These are phyloP conservation scores for Dendrocalamus latiflorus DNA, from an alignment of 202 grass and related monocot genomes.

Conservation along the genomic window DNA sequence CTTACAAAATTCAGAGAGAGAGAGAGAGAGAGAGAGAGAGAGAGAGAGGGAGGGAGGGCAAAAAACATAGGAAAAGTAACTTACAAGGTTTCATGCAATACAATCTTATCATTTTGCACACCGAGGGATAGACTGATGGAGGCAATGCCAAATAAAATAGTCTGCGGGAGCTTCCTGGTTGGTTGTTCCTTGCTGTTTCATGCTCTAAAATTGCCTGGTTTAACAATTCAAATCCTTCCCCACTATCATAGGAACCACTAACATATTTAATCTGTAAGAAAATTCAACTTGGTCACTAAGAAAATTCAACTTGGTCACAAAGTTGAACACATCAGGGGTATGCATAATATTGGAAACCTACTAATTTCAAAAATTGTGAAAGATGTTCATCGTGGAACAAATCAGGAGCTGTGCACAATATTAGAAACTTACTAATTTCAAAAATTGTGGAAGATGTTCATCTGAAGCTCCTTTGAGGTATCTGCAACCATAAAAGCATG, in stretches of 20 bases:
- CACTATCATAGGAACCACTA: constrained; percentile 75
- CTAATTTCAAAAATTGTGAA: constrained; percentile 70
- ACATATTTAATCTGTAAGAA: constrained; percentile 91
- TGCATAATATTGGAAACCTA: constrained; percentile 30
- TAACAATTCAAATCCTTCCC: constrained; percentile 70
- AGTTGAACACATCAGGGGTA: neutral
- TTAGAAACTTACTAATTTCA: constrained; percentile 59
- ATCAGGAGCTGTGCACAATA: constrained; percentile 7
- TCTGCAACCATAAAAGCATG: constrained; percentile 33
- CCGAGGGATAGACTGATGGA: constrained; percentile 91
- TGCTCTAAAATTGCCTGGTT: constrained; percentile 74
- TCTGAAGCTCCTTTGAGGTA: constrained; percentile 73
- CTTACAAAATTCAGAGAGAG: neutral
- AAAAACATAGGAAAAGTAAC: neutral
- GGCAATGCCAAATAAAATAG: constrained; percentile 97
- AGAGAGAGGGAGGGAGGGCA: neutral
- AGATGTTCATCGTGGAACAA: constrained; percentile 38
- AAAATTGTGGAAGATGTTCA: constrained; percentile 66
- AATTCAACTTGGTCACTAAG: constrained; percentile 19
- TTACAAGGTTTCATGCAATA: constrained; percentile 93
- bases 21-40: no score
- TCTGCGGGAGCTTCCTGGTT: constrained; percentile 60
- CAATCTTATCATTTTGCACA: constrained; percentile 86
- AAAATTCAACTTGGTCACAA: constrained; percentile 27
- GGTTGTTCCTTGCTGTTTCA: constrained; percentile 47